A percentile compares a stretch with the other conserved stretches of the same genome.
These are phyloP conservation scores for Cladophialophora yegresii DNA, from an alignment of 2,329 filamentous ascomycete species.

Conservation along the genomic window DNA sequence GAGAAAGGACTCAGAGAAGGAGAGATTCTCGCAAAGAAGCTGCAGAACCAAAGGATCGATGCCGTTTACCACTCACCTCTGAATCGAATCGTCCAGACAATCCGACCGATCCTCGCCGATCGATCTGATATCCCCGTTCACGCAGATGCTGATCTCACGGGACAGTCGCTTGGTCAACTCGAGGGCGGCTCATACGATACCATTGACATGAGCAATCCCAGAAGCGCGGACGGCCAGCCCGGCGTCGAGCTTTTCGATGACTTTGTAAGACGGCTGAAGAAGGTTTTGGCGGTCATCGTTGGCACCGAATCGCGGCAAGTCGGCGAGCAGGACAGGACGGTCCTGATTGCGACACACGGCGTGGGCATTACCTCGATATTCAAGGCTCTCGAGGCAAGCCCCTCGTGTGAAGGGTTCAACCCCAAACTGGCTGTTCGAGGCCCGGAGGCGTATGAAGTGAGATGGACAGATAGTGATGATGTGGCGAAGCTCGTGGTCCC, in stretches of 20 bases:
- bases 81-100: conserved; percentile 23
- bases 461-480: conserved; percentile 31
- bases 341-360: conserved; percentile 29
- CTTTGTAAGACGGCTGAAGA: conserved; percentile 24
- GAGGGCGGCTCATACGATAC: conserved; percentile 27
- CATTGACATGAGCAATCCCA: conserved; percentile 29
- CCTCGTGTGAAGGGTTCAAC: conserved; percentile 24
- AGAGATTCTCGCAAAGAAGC: conserved; percentile 15
- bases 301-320: conserved; percentile 15
- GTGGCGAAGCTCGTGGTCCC: conserved; percentile 21
- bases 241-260: conserved; percentile 29
- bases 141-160: conserved; percentile 23
- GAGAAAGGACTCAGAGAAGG: conserved; percentile 26
- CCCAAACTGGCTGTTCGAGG: conserved; percentile 23
- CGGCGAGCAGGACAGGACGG: conserved; percentile 15
- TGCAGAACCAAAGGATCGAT: conserved; percentile 36
- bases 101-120: conserved; percentile 20
- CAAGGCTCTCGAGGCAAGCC: conserved; percentile 22
- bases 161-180: conserved; percentile 25
- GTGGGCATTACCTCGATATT: conserved; percentile 29
- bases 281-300: conserved; percentile 22
- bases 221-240: conserved; percentile 25
- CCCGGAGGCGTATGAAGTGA: conserved; percentile 27
- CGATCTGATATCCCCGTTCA: conserved; percentile 7
- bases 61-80: conserved; percentile 34